Base-by-base conservation (phyloP, 192 early-diverging fungal species). In the Linnemannia exigua region DNA sequence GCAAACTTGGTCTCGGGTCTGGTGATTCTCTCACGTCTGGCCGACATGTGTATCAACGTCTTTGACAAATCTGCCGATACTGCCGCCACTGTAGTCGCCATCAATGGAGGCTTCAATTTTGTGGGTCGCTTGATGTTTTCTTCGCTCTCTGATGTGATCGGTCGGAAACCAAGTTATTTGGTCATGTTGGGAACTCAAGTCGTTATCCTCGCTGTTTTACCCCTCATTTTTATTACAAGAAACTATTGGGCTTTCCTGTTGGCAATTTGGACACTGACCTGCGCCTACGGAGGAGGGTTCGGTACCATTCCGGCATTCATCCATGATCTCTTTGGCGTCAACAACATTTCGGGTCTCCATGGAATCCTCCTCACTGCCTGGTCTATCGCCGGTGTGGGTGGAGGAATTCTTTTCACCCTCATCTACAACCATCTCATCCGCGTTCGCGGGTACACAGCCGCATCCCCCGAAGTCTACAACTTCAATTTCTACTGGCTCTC, bases 231-330 rank as follows among this genome's bases (percentile, higher is more conserved):
- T 72, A 63, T 88, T 67, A 74, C 78, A 17, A 84, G 82, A 58
- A 88, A 71, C 81, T 94, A 92, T 85, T 87, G 89, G 81, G 87
- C 84, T 0, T 93, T 91, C 77, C 74, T 94, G 37, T 36, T 82
- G 22, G 86, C 90, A 6, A 76, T 92, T 41, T 94, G 92, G 89
- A 70, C 86, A 20, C 88, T 93, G 46, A 92, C 93, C 17, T 84
- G 91, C 44, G 92, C 90, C 82, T 95, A 94, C 67, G 94, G 94
- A 38, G 93, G 90, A 20, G 94, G 94, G 0, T 94, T 94, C 61
- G 94, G 93, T 19, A 90, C 93, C 84, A 93, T 95, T 50, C 94
- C 94, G 0, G 93, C 93, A 6, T 94, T 93, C 74, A 86, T 95
- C 2, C 84, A 93, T 46, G 94, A 95, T 74, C 90, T 93, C 88